Evolutionary conservation across 2,329 filamentous ascomycete genomes (phyloP).

Genomic region (Trichoderma oligosporum): DNA sequence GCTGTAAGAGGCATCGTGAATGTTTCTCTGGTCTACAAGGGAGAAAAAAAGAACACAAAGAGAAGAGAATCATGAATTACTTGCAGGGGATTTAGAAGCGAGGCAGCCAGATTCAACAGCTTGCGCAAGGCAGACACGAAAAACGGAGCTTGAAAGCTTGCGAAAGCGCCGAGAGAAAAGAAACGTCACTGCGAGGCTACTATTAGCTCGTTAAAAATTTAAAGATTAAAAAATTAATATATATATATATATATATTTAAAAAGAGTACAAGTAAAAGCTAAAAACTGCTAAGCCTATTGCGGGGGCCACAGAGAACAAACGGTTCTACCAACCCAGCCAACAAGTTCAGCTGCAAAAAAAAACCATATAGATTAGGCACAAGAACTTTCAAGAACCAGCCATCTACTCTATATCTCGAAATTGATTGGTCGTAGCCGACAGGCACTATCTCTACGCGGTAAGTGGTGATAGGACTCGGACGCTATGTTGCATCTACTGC

Average conservation of each 20-base stretch:
- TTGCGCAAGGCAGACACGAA: conserved; percentile 8
- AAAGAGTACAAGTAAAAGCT: no score
- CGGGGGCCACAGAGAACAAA: neutral
- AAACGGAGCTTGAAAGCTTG: neutral
- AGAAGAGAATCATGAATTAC: neutral
- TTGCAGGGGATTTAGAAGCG: neutral
- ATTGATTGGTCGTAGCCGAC: neutral
- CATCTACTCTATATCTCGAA: neutral
- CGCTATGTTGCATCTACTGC: neutral
- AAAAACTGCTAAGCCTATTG: neutral
- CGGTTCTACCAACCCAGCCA: no score
- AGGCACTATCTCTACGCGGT: conserved; percentile 6
- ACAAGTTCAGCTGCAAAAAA: neutral
- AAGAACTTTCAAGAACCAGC: neutral
- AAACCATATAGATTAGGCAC: neutral
- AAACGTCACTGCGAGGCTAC: conserved; percentile 4
- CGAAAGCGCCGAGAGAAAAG: neutral
- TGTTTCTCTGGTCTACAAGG: neutral
- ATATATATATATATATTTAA: no score
- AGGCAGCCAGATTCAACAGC: conserved; percentile 7
- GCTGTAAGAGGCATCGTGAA: conserved; percentile 36
- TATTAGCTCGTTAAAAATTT: neutral
- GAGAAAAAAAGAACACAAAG: neutral
- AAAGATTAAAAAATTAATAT: no score
- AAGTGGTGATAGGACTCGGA: conserved; percentile 10